Base-by-base conservation (phyloP, 73 alveolate genomes). In the Paramecium biaurelia region DNA sequence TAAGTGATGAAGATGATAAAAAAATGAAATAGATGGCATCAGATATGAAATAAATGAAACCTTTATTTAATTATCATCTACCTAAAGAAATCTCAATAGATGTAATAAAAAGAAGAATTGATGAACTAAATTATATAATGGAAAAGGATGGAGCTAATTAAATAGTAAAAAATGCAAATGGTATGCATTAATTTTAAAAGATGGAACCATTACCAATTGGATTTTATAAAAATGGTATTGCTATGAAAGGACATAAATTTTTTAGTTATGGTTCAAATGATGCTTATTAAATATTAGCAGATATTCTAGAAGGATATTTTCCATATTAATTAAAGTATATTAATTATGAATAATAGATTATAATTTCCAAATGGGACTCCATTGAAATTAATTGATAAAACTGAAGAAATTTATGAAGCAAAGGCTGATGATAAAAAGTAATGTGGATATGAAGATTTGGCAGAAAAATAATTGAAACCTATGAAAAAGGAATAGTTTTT, bases 341-440 rank as follows among this genome's bases (percentile, higher is more conserved):
- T n/a, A 18, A n/a, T n/a, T 5, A 14, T 63, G 26, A 2, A 11
- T 30, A 26, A 12, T 63, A 63, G 84, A 92, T 95, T 94, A 67
- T 86, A 96, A 72, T 98, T 92, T 92, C 99, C 99, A 14, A 98
- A 98, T 76, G 99, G 99, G 5, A 98, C 96, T 21, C 97, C 97
- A 23, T 85, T 98, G 89, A 95, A 95, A 92, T 98, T 98, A 30
- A 97, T 96, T 3, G 98, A 95, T 43, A 86, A 89, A 28, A 82
- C 94, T n/a, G 94, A 89, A 35, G 85, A 89, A 57, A 28, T 70
- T 8, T 93, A 67, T 38, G 92, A 93, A 14, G 93, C 96, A 34
- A 74, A 89, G 35, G 90, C 70, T 18, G 56, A 53, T 45, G 82
- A 92, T 35, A 90, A 85, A 63, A 63, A 63, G 21, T 63, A 63